Conservation (phyloP, 768 basidiomycete genomes). For the Neoboletus subvelutipes region DNA sequence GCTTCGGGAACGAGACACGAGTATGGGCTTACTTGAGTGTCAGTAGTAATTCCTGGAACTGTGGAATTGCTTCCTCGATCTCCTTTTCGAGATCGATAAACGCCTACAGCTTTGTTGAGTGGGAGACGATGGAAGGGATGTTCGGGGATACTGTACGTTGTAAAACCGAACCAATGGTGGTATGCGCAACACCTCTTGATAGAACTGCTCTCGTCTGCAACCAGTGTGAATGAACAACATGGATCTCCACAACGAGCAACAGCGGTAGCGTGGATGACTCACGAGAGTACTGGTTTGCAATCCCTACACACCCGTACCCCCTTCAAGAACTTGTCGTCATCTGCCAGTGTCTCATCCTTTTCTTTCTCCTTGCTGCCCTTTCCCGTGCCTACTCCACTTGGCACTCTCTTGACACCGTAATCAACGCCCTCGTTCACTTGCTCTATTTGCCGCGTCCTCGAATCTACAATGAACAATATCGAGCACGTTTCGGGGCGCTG, state of each 20-base stretch:
- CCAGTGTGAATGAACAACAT: not conserved
- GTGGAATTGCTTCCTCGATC: constrained; percentile 84
- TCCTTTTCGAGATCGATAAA: constrained; percentile 80
- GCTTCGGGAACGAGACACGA: constrained; percentile 12
- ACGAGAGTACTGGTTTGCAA: constrained; percentile 82
- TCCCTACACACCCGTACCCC: constrained; percentile 86
- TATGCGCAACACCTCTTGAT: constrained; percentile 55
- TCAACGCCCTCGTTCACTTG: constrained; percentile 83
- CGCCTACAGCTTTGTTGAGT: constrained; percentile 39
- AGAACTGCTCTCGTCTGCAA: constrained; percentile 75
- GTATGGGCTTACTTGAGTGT: constrained; percentile 52
- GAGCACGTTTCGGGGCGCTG: constrained; percentile 72
- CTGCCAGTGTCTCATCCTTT: constrained; percentile 42
- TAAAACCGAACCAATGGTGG: constrained; percentile 72
- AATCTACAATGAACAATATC: constrained; percentile 82
- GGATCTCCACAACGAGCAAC: not conserved
- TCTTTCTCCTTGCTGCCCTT: constrained; percentile 33
- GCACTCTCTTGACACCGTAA: constrained; percentile 69
- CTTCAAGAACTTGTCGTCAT: constrained; percentile 82
- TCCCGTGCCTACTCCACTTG: constrained; percentile 4
- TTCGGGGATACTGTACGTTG: constrained; percentile 44
- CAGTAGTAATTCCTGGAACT: constrained; percentile 83
- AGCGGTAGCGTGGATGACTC: constrained; percentile 35
- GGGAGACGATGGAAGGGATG: not conserved
- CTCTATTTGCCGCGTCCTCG: constrained; percentile 72